Evolutionary conservation across 805 yeast genomes (phyloP).

Genomic region (Candida chauliodis): DNA sequence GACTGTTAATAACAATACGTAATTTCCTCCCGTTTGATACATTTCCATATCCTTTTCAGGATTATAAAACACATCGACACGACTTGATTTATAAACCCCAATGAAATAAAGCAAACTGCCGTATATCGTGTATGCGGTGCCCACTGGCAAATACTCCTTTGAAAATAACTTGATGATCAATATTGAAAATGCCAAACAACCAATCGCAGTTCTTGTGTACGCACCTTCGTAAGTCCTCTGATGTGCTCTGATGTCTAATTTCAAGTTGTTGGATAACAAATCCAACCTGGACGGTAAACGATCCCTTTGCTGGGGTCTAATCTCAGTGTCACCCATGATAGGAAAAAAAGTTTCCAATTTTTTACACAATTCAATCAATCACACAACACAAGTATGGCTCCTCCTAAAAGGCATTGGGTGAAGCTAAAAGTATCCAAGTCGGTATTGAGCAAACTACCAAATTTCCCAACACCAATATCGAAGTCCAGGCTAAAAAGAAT

Average conservation of each 20-base stretch:
- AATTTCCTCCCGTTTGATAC: conserved; percentile 60
- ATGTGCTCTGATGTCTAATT: conserved; percentile 60
- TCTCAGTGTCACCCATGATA: background rate
- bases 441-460: conserved; percentile 32
- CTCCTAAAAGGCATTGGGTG: conserved; percentile 32
- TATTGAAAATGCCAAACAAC: conserved; percentile 62
- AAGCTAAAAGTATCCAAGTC: conserved; percentile 29
- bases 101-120: conserved; percentile 43
- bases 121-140: conserved; percentile 60
- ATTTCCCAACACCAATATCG: conserved; percentile 28
- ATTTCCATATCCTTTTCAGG: conserved; percentile 36
- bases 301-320: conserved; percentile 8
- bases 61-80: conserved; percentile 36
- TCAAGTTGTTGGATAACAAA: conserved; percentile 36
- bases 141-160: conserved; percentile 61
- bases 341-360: background rate
- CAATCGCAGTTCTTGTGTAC: conserved; percentile 68
- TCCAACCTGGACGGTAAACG: conserved; percentile 33
- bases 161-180: conserved; percentile 63
- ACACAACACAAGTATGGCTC: no score
- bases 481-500: conserved; percentile 30
- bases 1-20: conserved; percentile 48
- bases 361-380: no score
- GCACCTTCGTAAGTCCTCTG: conserved; percentile 87
- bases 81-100: conserved; percentile 34